Evolutionary conservation across 73 alveolate species (phyloP).

Genomic region (Tetrahymena borealis): DNA sequence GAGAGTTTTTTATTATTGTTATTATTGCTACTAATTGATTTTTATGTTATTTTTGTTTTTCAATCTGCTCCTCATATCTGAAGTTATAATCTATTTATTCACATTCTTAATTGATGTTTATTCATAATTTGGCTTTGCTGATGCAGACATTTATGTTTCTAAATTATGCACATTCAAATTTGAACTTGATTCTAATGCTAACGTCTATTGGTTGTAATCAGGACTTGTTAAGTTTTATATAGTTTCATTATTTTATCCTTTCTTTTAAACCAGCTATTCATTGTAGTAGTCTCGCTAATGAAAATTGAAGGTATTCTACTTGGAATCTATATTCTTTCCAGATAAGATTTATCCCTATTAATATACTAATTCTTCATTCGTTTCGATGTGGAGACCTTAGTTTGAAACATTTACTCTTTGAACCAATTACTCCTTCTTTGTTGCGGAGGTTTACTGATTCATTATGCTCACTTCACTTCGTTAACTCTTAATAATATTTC

Average conservation of each 20-base stretch:
- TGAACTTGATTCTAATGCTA: background rate
- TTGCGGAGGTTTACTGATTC: background rate
- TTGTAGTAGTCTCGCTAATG: background rate
- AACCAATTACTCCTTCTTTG: background rate
- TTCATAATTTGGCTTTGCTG: background rate
- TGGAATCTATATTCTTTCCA: background rate
- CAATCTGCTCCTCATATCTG: background rate
- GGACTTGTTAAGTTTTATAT: background rate
- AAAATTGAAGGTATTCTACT: background rate
- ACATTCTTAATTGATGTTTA: background rate
- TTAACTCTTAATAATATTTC: no score
- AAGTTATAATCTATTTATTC: background rate
- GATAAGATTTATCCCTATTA: background rate
- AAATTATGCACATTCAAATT: background rate
- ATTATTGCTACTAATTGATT: background rate
- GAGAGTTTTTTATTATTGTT: background rate
- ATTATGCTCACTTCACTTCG: no score
- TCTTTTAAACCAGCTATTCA: background rate
- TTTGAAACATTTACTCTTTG: background rate
- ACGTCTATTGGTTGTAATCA: background rate
- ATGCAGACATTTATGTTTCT: background rate
- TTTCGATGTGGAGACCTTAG: background rate
- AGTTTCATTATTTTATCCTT: background rate
- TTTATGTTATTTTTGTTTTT: background rate
- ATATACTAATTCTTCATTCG: background rate